phyloP scores from a whole-genome alignment of 1,139 yeast species.

The Candida dubliniensis region DNA sequence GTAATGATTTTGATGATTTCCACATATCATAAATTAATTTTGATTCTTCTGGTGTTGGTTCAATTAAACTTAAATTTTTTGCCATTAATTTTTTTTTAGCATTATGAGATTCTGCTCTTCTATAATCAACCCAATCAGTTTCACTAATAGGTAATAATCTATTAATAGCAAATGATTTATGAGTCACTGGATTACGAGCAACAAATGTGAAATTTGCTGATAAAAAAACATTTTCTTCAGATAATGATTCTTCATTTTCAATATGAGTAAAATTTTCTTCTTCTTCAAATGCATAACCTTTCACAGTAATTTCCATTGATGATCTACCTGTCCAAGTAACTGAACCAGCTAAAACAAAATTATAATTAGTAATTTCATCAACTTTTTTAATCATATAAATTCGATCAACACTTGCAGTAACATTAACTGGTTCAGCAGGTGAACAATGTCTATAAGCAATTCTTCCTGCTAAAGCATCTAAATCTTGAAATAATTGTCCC shows the following conservation, averaged over 20 bases:
- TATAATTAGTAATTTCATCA: constrained; percentile 72
- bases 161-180: constrained; percentile 83
- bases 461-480: constrained; percentile 86
- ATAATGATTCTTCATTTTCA: constrained; percentile 29
- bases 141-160: constrained; percentile 72
- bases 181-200: constrained; percentile 89
- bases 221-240: constrained; percentile 54
- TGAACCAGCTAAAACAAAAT: constrained; percentile 79
- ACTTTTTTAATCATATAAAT: constrained; percentile 84
- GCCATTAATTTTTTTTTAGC: constrained; percentile 81
- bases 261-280: constrained; percentile 39
- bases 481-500: constrained; percentile 89
- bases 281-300: constrained; percentile 74
- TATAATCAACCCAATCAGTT: constrained; percentile 77
- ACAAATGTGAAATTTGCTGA: constrained; percentile 94
- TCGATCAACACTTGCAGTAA: constrained; percentile 91
- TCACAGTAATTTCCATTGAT: constrained; percentile 92
- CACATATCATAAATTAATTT: constrained; percentile 75
- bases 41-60: constrained; percentile 74
- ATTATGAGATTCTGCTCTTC: constrained; percentile 86
- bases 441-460: constrained; percentile 84
- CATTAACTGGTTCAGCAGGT: constrained; percentile 91
- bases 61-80: constrained; percentile 55
- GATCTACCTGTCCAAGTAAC: constrained; percentile 95
- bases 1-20: constrained; percentile 54